Conservation (phyloP, 176 grass and related monocot genomes). For the Hordeum vulgare region DNA sequence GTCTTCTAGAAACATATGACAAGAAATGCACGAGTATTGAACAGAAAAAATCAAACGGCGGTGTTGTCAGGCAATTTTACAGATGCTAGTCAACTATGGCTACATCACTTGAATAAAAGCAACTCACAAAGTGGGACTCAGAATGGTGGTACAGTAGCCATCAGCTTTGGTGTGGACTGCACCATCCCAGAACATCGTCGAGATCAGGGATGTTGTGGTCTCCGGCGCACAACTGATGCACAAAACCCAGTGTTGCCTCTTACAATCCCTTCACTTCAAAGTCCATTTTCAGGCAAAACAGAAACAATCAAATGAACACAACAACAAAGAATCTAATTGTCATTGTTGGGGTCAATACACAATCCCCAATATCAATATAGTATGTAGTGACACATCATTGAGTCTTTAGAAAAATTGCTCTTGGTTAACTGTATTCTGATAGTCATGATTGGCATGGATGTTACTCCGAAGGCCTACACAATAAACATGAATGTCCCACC, state of each 20-base stretch:
- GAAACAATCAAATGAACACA: background rate
- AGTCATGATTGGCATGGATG: constrained; percentile 14
- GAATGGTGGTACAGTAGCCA: background rate
- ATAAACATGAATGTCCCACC: constrained; percentile 64
- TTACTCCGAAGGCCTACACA: constrained; percentile 46
- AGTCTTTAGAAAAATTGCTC: constrained; percentile 25
- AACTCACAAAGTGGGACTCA: background rate
- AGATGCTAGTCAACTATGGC: background rate
- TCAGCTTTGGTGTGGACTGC: background rate
- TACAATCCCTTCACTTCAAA: background rate
- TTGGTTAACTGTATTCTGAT: constrained; percentile 23
- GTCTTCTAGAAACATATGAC: background rate
- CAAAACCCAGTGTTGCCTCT: background rate
- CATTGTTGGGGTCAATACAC: constrained; percentile 67
- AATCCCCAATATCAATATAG: constrained; percentile 62
- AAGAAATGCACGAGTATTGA: background rate
- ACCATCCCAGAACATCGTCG: background rate
- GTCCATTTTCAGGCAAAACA: background rate
- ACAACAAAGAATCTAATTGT: constrained; percentile 8
- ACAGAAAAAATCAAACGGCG: background rate
- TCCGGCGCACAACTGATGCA: background rate
- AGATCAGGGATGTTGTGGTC: background rate
- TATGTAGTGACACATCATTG: constrained; percentile 35
- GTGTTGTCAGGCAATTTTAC: background rate
- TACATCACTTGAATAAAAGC: background rate